Conservation (phyloP, 2,329 filamentous ascomycete species). For the Alternaria alternata region DNA sequence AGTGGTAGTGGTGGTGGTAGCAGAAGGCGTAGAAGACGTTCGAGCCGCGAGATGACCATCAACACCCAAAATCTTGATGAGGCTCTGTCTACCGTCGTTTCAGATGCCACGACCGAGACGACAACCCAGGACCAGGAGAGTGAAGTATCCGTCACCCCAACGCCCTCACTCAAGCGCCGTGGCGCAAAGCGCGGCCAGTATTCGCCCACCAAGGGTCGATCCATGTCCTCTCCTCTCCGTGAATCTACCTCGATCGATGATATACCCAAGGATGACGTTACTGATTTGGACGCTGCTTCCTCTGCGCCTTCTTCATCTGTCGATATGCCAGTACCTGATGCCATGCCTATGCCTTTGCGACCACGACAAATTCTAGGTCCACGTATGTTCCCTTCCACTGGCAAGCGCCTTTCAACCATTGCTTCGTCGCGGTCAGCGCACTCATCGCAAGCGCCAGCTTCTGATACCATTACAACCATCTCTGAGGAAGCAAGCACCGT, state of each 20-base stretch:
- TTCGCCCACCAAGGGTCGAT: constrained; percentile 53
- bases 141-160: constrained; percentile 37
- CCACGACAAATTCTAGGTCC: constrained; percentile 51
- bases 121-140: constrained; percentile 23
- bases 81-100: constrained; percentile 29
- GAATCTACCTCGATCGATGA: constrained; percentile 38
- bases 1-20: constrained; percentile 27
- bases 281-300: constrained; percentile 39
- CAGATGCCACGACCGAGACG: constrained; percentile 30
- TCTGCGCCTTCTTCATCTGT: constrained; percentile 49
- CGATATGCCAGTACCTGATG: constrained; percentile 41
- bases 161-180: constrained; percentile 49
- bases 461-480: constrained; percentile 34
- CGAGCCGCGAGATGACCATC: constrained; percentile 38
- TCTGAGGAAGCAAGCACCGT: constrained; percentile 26
- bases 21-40: constrained; percentile 37
- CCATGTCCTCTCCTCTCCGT: constrained; percentile 41
- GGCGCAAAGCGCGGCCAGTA: constrained; percentile 50
- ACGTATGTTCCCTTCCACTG: constrained; percentile 61
- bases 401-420: constrained; percentile 66
- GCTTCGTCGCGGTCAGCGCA: constrained; percentile 59
- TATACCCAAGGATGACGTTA: constrained; percentile 23
- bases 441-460: constrained; percentile 35
- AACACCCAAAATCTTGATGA: constrained; percentile 35
- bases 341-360: constrained; percentile 41